phyloP scores from a whole-genome alignment of 2,329 filamentous ascomycete species.

The Aspergillus persii region DNA sequence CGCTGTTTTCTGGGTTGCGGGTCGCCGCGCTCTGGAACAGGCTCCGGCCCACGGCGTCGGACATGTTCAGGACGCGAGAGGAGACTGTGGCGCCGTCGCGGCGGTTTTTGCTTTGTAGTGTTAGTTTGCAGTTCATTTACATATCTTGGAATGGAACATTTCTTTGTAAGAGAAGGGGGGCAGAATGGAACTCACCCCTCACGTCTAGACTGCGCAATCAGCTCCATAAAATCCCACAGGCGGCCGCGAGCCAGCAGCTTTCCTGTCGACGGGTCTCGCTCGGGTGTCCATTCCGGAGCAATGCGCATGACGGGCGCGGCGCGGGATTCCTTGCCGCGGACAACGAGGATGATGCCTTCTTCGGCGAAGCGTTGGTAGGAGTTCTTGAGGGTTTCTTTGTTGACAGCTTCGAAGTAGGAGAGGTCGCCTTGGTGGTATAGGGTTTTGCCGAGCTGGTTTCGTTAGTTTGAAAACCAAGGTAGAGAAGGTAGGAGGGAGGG shows the following conservation, averaged over 20 bases:
- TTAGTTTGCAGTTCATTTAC: neutral
- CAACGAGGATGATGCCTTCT: constrained; percentile 78
- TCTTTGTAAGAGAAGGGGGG: neutral
- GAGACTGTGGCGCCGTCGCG: constrained; percentile 90
- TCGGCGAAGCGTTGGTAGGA: constrained; percentile 84
- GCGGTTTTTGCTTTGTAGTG: constrained; percentile 69
- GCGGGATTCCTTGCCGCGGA: constrained; percentile 60
- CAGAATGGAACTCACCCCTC: constrained; percentile 60
- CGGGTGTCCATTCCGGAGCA: constrained; percentile 70
- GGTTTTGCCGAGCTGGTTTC: constrained; percentile 77
- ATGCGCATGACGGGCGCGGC: constrained; percentile 57
- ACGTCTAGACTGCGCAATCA: constrained; percentile 75
- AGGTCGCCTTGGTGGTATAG: constrained; percentile 97
- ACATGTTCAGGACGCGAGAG: constrained; percentile 73
- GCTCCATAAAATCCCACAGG: constrained; percentile 88
- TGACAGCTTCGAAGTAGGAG: constrained; percentile 96
- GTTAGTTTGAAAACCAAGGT: constrained; percentile 14
- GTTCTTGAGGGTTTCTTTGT: constrained; percentile 96
- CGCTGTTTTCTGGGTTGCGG: constrained; percentile 21
- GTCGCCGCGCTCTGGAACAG: constrained; percentile 55
- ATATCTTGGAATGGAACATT: too few relatives aligned
- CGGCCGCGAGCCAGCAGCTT: constrained; percentile 67
- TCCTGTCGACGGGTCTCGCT: constrained; percentile 61
- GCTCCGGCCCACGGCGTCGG: constrained; percentile 67
- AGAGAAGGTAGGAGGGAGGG: too few relatives aligned